Base-by-base conservation (phyloP, 257 asterid species). In the Solanum sitiens region DNA sequence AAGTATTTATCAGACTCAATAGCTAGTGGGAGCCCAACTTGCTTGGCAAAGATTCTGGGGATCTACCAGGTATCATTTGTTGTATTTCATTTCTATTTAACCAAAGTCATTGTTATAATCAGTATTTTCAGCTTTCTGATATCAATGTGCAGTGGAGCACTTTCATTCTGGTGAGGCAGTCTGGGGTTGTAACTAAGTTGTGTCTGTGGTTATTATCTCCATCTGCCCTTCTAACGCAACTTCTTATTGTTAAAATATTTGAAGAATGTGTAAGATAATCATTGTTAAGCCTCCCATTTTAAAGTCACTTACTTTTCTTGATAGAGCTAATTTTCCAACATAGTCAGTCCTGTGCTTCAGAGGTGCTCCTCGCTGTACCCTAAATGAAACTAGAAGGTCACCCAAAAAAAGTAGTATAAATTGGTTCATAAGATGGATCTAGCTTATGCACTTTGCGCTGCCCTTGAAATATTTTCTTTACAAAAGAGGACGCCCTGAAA, bases 41-140 rank as follows among this genome's bases (percentile, higher is more conserved):
- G 98, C 88, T 94, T 97, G 87, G 99, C 99, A 79, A 97, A 97
- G 93, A 95, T 97, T 77, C 92, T 97, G 47, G 99, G 99, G 82
- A 97, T 97, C 83, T 97, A 95, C 92, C 99, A 95, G 98, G 99
- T 97, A 97, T 37, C 68, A 80, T 80, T 47, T 82, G 11, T 44
- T 82, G 86, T 82, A 30, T 50, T 18, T 50, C 42, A 20, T 82
- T 82, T 82, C 45, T 82, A 50, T 32, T 50, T 30, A 32, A 50
- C 70, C 30, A 3, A 47, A 47, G 85, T 82, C 45, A 47, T 45
- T 45, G 85, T 50, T 79, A 79, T 79, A 79, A 50, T 79, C 42
- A 18, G 44, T 50, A 5, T 32, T 82, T 74, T 82, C 44, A 82
- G 85, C 70, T 79, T 79, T 80, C 44, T 82, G 70, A 50, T 82